Conservation (phyloP, 257 asterid species). For the Capsicum pubescens region DNA sequence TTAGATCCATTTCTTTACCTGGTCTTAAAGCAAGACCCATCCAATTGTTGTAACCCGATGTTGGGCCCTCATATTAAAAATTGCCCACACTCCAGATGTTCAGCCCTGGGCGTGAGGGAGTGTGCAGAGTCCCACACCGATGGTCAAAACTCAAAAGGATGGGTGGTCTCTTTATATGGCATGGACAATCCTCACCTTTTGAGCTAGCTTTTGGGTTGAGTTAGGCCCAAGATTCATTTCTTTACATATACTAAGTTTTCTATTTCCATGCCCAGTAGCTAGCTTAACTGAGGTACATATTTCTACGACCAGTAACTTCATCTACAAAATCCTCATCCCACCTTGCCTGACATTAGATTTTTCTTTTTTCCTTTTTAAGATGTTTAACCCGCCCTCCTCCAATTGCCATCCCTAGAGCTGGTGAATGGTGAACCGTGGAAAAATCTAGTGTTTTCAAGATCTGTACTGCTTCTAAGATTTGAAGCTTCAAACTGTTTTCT, state of each 20-base stretch:
- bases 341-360: not conserved
- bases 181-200: too few relatives aligned
- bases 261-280: not conserved
- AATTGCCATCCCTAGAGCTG: not conserved
- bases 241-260: not conserved
- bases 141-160: too few relatives aligned
- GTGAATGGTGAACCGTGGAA: not conserved
- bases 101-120: too few relatives aligned
- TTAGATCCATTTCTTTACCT: too few relatives aligned
- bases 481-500: not conserved
- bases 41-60: too few relatives aligned
- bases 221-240: too few relatives aligned
- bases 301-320: not conserved
- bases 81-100: too few relatives aligned
- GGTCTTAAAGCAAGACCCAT: too few relatives aligned
- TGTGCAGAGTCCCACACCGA: too few relatives aligned
- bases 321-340: slow-evolving; percentile 1
- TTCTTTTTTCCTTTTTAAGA: accelerated
- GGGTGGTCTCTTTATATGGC: too few relatives aligned
- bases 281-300: not conserved
- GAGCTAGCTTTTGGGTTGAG: too few relatives aligned
- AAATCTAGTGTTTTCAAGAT: slow-evolving; percentile 18
- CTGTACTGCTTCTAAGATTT: not conserved
- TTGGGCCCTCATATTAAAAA: too few relatives aligned
- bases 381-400: not conserved